A percentile compares a stretch with the other conserved stretches of the same genome.
Conservation (phyloP, 257 asterid species). For the Solanum ossicruentum region DNA sequence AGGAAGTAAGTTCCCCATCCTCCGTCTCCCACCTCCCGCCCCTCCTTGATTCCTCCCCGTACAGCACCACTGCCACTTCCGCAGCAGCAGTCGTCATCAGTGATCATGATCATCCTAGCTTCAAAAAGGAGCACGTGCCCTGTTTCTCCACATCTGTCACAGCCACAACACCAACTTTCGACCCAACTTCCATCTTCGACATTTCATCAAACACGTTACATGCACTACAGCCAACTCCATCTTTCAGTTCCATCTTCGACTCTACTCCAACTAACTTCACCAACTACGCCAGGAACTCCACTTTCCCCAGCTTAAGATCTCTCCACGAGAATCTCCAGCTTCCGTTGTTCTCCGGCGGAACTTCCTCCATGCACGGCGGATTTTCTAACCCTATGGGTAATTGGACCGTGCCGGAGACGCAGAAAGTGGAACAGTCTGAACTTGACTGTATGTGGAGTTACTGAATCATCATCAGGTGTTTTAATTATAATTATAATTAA, state of each 20-base stretch:
- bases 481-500: not conserved
- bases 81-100: not conserved
- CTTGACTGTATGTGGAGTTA: slow-evolving; percentile 82
- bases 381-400: not conserved
- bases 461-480: not conserved
- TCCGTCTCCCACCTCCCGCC: slow-evolving; percentile 65
- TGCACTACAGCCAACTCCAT: slow-evolving; percentile 3
- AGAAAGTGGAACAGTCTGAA: slow-evolving; percentile 41
- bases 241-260: slow-evolving; percentile 2
- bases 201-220: slow-evolving; percentile 8
- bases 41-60: slow-evolving; percentile 41
- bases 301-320: slow-evolving; percentile 47
- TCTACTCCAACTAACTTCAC: slow-evolving; percentile 10
- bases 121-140: slow-evolving; percentile 93
- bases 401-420: slow-evolving; percentile 17
- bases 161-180: slow-evolving; percentile 4
- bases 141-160: slow-evolving; percentile 80
- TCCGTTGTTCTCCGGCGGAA: slow-evolving; percentile 18
- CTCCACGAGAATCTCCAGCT: slow-evolving; percentile 66
- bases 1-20: slow-evolving; percentile 58
- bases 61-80: slow-evolving; percentile 25
- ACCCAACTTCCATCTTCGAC: slow-evolving; percentile 25
- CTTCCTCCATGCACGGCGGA: slow-evolving; percentile 22
- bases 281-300: slow-evolving; percentile 21
- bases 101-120: slow-evolving; percentile 18